Percentiles rank a stretch among this genome's conserved stretches.
Evolutionary conservation across 176 grass and related monocot species (phyloP).

Genomic region (Juncus effusus): DNA sequence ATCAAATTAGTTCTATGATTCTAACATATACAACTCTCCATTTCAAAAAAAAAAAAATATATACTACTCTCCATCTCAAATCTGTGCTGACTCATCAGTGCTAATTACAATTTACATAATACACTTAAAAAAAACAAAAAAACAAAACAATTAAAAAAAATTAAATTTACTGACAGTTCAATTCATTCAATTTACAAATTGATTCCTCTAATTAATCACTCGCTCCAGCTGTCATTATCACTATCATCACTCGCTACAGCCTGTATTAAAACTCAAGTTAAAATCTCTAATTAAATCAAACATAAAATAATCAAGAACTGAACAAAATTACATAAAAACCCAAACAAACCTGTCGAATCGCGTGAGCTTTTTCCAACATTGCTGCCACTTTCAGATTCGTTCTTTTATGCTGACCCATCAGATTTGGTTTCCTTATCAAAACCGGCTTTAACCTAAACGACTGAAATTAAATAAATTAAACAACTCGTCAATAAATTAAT

Average conservation of each 20-base stretch:
- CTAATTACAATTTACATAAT: slow-evolving; percentile 8
- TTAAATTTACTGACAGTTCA: neutral
- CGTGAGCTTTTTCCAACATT: slow-evolving; percentile 88
- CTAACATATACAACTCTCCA: slow-evolving; percentile 6
- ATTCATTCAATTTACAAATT: neutral
- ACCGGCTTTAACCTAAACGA: slow-evolving; percentile 80
- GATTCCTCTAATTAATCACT: slow-evolving; percentile 38
- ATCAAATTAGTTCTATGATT: neutral
- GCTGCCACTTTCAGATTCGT: slow-evolving; percentile 81
- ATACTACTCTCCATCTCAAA: slow-evolving; percentile 1
- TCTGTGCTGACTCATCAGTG: neutral
- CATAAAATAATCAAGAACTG: neutral
- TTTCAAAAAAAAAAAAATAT: neutral
- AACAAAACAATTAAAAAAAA: slow-evolving; percentile 7
- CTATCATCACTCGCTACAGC: slow-evolving; percentile 69
- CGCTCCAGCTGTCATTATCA: slow-evolving; percentile 80
- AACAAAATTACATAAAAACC: neutral
- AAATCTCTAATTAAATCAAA: neutral
- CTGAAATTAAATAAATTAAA: slow-evolving; percentile 40
- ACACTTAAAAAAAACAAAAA: neutral
- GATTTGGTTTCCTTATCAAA: slow-evolving; percentile 51
- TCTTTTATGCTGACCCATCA: slow-evolving; percentile 58
- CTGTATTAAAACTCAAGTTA: slow-evolving; percentile 40
- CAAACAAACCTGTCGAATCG: slow-evolving; percentile 74
- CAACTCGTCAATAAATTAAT: neutral